Conservation (phyloP, 108 stramenopile genomes). For the Bacterosira constricta region DNA sequence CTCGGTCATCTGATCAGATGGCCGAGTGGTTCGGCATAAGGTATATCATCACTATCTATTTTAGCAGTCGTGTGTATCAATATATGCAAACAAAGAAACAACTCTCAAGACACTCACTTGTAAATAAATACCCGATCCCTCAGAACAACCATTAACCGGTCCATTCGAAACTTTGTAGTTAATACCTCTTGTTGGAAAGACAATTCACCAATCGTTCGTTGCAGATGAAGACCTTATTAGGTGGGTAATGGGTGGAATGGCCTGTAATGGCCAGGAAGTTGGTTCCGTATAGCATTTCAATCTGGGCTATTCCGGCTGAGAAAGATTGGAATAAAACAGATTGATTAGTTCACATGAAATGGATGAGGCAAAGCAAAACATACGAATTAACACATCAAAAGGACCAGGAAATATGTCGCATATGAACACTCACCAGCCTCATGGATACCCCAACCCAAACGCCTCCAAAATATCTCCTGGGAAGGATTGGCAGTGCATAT, state of each 20-base stretch:
- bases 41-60: too few relatives aligned
- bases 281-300: slow-evolving; percentile 99
- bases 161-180: slow-evolving; percentile 87
- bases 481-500: slow-evolving; percentile 96
- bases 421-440: slow-evolving; percentile 25
- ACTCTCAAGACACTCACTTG: too few relatives aligned
- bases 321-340: neutral
- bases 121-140: slow-evolving; percentile 92
- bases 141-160: slow-evolving; percentile 94
- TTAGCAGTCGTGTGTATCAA: too few relatives aligned
- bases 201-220: slow-evolving; percentile 93
- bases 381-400: slow-evolving; percentile 17
- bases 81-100: too few relatives aligned
- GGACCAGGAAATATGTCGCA: neutral
- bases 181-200: slow-evolving; percentile 89
- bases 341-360: too few relatives aligned
- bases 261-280: slow-evolving; percentile 97
- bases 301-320: slow-evolving; percentile 89
- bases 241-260: slow-evolving; percentile 80
- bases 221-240: slow-evolving; percentile 94
- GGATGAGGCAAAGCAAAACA: too few relatives aligned
- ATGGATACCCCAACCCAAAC: slow-evolving; percentile 28
- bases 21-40: too few relatives aligned
- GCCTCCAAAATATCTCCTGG: slow-evolving; percentile 80
- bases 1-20: too few relatives aligned